A percentile compares a stretch with the other conserved stretches of the same genome.
These are phyloP conservation scores for Pseudogymnoascus verrucosus DNA, from an alignment of 2,329 filamentous ascomycete species.

Conservation along the genomic window DNA sequence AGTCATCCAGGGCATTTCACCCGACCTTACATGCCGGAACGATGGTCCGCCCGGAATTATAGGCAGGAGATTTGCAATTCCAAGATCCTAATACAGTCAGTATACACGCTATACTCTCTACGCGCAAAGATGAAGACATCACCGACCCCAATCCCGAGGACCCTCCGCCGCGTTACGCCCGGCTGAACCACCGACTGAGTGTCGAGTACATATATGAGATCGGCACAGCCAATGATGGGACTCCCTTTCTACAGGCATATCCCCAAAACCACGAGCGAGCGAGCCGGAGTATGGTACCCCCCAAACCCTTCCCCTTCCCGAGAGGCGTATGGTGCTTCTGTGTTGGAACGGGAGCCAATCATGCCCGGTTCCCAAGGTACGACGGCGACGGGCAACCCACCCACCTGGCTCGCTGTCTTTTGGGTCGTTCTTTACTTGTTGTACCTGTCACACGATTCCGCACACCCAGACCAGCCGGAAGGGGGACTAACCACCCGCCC, in stretches of 20 bases:
- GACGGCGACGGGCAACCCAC: neutral
- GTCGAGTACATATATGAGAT: constrained; percentile 1
- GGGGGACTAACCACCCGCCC: neutral
- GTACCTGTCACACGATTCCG: constrained; percentile 6
- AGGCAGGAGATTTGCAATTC: neutral
- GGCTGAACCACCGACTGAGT: neutral
- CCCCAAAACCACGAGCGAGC: neutral
- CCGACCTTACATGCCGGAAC: neutral
- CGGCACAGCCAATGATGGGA: neutral
- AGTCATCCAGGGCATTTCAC: neutral
- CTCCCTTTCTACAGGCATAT: neutral
- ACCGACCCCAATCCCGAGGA: neutral
- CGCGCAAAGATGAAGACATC: neutral
- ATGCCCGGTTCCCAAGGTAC: neutral
- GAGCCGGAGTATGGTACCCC: neutral
- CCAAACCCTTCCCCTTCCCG: neutral
- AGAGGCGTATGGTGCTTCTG: neutral
- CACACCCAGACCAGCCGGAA: neutral
- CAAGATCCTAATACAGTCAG: neutral
- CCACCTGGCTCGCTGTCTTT: neutral
- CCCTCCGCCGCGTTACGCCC: constrained; percentile 1
- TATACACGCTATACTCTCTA: neutral
- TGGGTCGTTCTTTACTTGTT: neutral
- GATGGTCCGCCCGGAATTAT: neutral
- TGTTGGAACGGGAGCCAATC: neutral